These are phyloP conservation scores for Alternaria ventricosa DNA, from an alignment of 2,329 filamentous ascomycete genomes.

Conservation along the genomic window DNA sequence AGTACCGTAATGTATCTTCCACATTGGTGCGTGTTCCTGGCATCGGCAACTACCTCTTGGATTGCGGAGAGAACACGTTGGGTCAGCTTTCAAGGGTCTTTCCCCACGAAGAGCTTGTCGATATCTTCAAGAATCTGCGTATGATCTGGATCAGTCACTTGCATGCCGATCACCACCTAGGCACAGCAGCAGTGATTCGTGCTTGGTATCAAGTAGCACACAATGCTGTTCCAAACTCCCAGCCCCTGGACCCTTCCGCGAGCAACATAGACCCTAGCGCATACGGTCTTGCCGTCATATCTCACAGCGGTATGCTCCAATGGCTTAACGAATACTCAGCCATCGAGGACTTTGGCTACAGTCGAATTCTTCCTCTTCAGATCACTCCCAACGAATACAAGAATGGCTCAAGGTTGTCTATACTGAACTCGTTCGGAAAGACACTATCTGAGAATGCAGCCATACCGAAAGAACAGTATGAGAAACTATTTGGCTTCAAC, in stretches of 20 bases:
- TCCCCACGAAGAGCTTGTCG: constrained; percentile 65
- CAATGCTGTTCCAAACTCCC: constrained; percentile 37
- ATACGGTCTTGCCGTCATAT: constrained; percentile 61
- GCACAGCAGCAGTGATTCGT: constrained; percentile 78
- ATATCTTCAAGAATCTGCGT: constrained; percentile 79
- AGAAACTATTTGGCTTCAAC: constrained; percentile 65
- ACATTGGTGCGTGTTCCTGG: constrained; percentile 85
- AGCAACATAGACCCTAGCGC: constrained; percentile 39
- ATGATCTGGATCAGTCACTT: constrained; percentile 93
- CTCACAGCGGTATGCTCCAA: constrained; percentile 72
- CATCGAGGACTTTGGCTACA: constrained; percentile 78
- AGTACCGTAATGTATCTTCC: constrained; percentile 92
- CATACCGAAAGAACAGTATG: constrained; percentile 40
- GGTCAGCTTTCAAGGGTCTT: constrained; percentile 84
- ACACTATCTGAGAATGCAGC: constrained; percentile 1
- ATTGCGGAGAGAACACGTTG: constrained; percentile 90
- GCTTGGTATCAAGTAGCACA: constrained; percentile 74
- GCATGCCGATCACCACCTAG: constrained; percentile 95
- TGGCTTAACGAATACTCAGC: constrained; percentile 82
- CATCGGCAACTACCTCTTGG: constrained; percentile 86
- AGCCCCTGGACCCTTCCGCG: constrained; percentile 17
- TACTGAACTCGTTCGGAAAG: constrained; percentile 30
- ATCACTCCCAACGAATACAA: constrained; percentile 43
- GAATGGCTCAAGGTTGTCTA: constrained; percentile 28
- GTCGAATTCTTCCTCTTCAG: constrained; percentile 60